A percentile compares a stretch with the other conserved stretches of the same genome.
Conservation (phyloP, 352 stramenopile genomes). For the Globisporangium sylvaticum region DNA sequence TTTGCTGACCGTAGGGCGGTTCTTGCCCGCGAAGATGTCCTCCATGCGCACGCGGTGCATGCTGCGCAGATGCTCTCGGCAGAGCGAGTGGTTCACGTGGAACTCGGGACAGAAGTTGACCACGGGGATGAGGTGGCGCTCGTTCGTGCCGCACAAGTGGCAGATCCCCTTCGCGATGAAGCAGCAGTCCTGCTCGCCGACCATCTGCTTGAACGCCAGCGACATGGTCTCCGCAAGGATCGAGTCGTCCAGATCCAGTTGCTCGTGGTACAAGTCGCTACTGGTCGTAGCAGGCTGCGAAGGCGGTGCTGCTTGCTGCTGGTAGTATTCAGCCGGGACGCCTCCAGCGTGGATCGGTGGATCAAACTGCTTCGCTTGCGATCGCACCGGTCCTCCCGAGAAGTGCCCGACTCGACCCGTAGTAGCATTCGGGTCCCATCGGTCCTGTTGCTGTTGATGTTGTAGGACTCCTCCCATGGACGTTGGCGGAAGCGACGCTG, state of each 20-base stretch:
- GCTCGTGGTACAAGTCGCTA: slow-evolving; percentile 12
- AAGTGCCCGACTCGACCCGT: slow-evolving; percentile 1
- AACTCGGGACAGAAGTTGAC: slow-evolving; percentile 76
- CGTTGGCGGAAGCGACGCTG: background rate
- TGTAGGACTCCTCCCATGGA: background rate
- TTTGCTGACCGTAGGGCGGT: slow-evolving; percentile 60
- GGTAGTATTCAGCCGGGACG: background rate
- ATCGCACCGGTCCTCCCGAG: background rate
- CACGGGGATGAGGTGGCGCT: slow-evolving; percentile 51
- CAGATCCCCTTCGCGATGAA: slow-evolving; percentile 73
- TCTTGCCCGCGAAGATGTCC: slow-evolving; percentile 69
- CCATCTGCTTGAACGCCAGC: slow-evolving; percentile 53
- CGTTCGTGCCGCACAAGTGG: slow-evolving; percentile 52
- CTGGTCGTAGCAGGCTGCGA: background rate
- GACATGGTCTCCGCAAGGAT: slow-evolving; percentile 41
- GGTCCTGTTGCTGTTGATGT: slow-evolving; percentile 12
- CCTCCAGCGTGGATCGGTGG: background rate
- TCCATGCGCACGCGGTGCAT: slow-evolving; percentile 68
- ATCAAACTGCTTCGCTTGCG: background rate
- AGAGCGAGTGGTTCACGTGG: slow-evolving; percentile 64
- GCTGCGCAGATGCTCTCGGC: slow-evolving; percentile 67
- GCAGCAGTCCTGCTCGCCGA: slow-evolving; percentile 55
- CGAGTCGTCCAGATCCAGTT: slow-evolving; percentile 34
- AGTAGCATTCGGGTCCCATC: background rate
- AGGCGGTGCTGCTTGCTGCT: background rate